Evolutionary conservation across 345 rosid genomes (phyloP).

Genomic region (Citrus australasica): DNA sequence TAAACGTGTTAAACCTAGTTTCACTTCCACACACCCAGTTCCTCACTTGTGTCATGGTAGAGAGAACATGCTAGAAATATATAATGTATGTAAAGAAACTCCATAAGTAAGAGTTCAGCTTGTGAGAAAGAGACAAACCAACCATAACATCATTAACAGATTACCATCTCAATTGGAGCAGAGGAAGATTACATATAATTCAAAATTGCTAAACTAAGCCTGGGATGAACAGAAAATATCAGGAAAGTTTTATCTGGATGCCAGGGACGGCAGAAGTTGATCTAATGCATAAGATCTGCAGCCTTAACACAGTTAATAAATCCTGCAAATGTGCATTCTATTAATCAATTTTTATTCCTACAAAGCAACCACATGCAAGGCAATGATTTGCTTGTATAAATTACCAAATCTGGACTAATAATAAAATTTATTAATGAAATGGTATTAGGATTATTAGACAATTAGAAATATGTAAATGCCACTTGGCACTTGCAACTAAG

Average conservation of each 20-base stretch:
- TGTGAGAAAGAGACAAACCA: not conserved
- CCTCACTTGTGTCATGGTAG: not conserved
- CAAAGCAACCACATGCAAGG: not conserved
- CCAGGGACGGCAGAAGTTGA: not conserved
- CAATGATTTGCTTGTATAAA: not conserved
- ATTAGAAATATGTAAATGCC: not conserved
- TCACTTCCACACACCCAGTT: not conserved
- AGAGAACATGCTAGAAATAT: not conserved
- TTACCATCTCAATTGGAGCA: not conserved
- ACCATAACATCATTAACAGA: not conserved
- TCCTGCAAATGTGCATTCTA: slow-evolving; percentile 3
- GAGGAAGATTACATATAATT: not conserved
- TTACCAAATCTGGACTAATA: not conserved
- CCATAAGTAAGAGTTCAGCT: not conserved
- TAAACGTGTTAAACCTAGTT: not conserved
- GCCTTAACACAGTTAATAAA: not conserved
- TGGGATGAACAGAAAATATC: not conserved
- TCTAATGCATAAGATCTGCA: slow-evolving; percentile 1
- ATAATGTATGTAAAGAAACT: not conserved
- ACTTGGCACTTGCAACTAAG: not conserved
- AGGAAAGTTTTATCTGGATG: not conserved
- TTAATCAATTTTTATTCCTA: not conserved
- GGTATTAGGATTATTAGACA: not conserved
- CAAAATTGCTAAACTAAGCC: not conserved
- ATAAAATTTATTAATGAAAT: not conserved